Evolutionary conservation across 2,329 filamentous ascomycete genomes (phyloP).

Genomic region (Aspergillus nomiae): DNA sequence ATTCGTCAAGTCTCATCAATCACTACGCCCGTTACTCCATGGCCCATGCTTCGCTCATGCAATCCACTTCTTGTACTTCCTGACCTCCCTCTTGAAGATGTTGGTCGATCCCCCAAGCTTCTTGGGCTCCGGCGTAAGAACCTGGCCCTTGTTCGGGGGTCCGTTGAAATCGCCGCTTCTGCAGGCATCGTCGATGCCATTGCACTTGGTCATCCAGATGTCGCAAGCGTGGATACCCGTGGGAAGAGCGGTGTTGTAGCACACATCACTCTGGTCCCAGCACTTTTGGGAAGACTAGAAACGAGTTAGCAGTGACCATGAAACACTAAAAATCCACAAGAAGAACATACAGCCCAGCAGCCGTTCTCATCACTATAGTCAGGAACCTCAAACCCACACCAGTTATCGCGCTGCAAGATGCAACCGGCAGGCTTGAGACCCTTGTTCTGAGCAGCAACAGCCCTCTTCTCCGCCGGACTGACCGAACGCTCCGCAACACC

Average conservation of each 20-base stretch:
- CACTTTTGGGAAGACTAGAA: conserved; percentile 51
- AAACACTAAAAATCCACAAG: background rate
- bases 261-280: conserved; percentile 61
- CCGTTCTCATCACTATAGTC: conserved; percentile 56
- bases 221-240: conserved; percentile 63
- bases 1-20: background rate
- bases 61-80: background rate
- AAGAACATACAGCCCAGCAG: conserved; percentile 58
- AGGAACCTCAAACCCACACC: conserved; percentile 66
- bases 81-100: background rate
- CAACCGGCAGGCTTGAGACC: conserved; percentile 60
- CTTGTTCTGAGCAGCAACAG: conserved; percentile 39
- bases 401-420: conserved; percentile 70
- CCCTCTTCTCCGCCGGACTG: conserved; percentile 4
- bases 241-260: conserved; percentile 61
- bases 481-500: conserved; percentile 11
- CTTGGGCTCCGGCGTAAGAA: conserved; percentile 32
- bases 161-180: conserved; percentile 44
- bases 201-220: conserved; percentile 66
- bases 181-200: conserved; percentile 45
- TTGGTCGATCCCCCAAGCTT: background rate
- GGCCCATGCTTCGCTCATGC: background rate
- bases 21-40: background rate
- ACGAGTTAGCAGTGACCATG: background rate
- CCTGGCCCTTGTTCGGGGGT: conserved; percentile 46